Base-by-base conservation (phyloP, 1,284 basidiomycete species). In the Malassezia brasiliensis region DNA sequence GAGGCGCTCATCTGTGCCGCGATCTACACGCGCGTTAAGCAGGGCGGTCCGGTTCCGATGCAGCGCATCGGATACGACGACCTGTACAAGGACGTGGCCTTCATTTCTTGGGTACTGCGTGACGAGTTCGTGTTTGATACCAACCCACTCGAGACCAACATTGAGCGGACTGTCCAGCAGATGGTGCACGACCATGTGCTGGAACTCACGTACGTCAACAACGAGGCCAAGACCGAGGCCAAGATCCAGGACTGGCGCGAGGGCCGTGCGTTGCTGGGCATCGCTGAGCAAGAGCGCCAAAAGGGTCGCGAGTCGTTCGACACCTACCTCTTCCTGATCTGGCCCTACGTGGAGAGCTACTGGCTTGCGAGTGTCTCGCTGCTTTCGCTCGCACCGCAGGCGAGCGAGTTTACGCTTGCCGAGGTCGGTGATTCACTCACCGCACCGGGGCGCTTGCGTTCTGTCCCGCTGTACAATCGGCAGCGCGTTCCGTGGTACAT, bases 81-180 rank as follows among this genome's bases (percentile, higher is more conserved):
- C 3, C 52, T 75, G 35, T 34, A 71, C 17, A 34, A 37, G 40
- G 69, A 75, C 40, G 63, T 68, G 47, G 51, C 61, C 11, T 76
- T 74, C 61, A 60, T 76, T 50, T 74, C 70, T 1, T 57, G 65
- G 4, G 59, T 76, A 11, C 56, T 76, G 20, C 67, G 72, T 49
- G 71, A 74, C 64, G 75, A 76, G 50, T 76, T 76, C 20, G 71
- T 76, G 19, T 76, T 67, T 55, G 65, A 66, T 10, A 67, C 73
- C 11, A 71, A 71, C 35, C 61, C 67, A 9, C 62, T 76, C 39
- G 69, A 72, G 52, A 55, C 53, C 47, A 76, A 76, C 42, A 52
- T 75, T 34, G 55, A 61, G 2, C 50, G 50, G 8, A 59, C 74
- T 51, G 61, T 64, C 12, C 20, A 36, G 39, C 28, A 34, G 31